These are phyloP conservation scores for Xylariaceae sp. DNA, from an alignment of 2,329 filamentous ascomycete species.

Conservation along the genomic window DNA sequence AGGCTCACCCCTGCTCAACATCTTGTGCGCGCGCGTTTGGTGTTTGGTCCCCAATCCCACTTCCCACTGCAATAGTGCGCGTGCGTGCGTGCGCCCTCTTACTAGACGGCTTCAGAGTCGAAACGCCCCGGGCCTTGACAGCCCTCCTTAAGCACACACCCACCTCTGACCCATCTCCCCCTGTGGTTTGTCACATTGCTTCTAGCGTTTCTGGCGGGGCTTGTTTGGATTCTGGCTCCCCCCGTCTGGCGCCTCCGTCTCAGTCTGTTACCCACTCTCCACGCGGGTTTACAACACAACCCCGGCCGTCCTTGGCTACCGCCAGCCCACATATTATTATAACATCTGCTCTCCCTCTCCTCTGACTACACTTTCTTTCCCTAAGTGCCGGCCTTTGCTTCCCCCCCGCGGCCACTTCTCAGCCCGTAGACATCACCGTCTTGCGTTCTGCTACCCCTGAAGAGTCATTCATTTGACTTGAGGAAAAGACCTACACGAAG, in stretches of 20 bases:
- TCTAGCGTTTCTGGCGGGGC: slow-evolving; percentile 25
- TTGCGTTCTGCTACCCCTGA: slow-evolving; percentile 23
- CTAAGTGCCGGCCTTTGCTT: slow-evolving; percentile 34
- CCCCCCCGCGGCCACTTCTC: slow-evolving; percentile 34
- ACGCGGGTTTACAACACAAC: slow-evolving; percentile 21
- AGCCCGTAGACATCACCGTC: slow-evolving; percentile 31
- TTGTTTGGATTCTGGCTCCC: slow-evolving; percentile 18
- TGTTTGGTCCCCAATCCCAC: neutral
- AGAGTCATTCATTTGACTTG: slow-evolving; percentile 45
- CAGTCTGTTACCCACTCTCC: slow-evolving; percentile 23
- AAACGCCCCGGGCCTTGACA: slow-evolving; percentile 5
- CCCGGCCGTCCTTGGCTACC: slow-evolving; percentile 10
- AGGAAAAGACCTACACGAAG: slow-evolving; percentile 18
- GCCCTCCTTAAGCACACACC: slow-evolving; percentile 19
- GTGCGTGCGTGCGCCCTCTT: slow-evolving; percentile 7
- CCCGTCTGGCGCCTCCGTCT: slow-evolving; percentile 32
- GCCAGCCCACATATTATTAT: slow-evolving; percentile 27
- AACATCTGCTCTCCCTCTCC: slow-evolving; percentile 28
- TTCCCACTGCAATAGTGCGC: slow-evolving; percentile 13
- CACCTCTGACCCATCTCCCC: no score
- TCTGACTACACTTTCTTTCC: slow-evolving; percentile 20
- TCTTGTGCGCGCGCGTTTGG: no score
- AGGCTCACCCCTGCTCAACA: no score
- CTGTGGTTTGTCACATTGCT: slow-evolving; percentile 28
- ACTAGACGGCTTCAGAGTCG: neutral